Percentiles rank a stretch among this genome's conserved stretches.
Conservation (phyloP, 257 asterid genomes). For the Primulina eburnea region DNA sequence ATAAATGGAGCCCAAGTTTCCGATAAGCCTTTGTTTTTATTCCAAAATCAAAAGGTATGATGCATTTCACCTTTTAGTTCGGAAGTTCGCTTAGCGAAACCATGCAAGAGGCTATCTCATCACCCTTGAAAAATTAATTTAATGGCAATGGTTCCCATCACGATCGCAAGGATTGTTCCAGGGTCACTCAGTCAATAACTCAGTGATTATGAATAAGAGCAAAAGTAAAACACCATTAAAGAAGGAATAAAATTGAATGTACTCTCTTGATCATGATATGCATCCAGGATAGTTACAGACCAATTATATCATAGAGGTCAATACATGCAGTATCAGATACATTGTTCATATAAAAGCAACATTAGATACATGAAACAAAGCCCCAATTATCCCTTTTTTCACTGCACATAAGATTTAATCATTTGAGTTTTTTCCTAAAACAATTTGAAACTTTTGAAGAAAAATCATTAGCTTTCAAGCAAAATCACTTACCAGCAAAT, state of each 20-base stretch:
- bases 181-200: background rate
- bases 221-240: background rate
- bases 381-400: background rate
- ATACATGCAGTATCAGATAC: slow-evolving; percentile 2
- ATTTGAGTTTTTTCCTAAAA: slow-evolving; percentile 5
- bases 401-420: slow-evolving; percentile 19
- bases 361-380: slow-evolving; percentile 8
- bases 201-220: too few relatives aligned
- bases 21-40: too few relatives aligned
- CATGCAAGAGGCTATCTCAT: too few relatives aligned
- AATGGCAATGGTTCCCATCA: slow-evolving; percentile 10
- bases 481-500: slow-evolving; percentile 73
- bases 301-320: slow-evolving; percentile 20
- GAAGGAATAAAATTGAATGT: background rate
- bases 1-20: too few relatives aligned
- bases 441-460: slow-evolving; percentile 14
- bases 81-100: background rate
- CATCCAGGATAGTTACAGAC: background rate
- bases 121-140: background rate
- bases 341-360: slow-evolving; percentile 4
- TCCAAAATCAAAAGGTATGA: background rate
- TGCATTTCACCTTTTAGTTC: slow-evolving; percentile 15
- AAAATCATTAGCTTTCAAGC: slow-evolving; percentile 15
- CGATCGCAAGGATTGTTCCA: slow-evolving; percentile 8
- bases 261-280: background rate